Base-by-base conservation (phyloP, 2,329 filamentous ascomycete species). In the Fusarium zealandicum region DNA sequence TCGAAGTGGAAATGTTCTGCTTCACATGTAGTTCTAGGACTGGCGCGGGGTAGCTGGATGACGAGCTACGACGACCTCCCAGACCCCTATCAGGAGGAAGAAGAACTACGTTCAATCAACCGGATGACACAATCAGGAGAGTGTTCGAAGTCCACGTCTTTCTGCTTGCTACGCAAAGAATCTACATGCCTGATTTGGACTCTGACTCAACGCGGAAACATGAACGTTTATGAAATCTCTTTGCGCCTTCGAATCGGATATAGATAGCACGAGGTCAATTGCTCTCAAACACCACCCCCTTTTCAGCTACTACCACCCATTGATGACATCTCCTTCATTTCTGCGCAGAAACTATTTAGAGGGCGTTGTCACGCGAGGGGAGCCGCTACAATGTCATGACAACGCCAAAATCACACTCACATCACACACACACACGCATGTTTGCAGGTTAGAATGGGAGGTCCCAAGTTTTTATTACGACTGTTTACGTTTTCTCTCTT, bases 341-440 rank as follows among this genome's bases (percentile, higher is more conserved):
- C 61, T 63, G 52, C 52, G 35, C 60, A 57, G 60, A 57, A 43
- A 65, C 51, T 44, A 58, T 66, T 61, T 67, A 67, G 64, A 66
- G 58, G 54, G 60, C 64, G 64, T 64, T 64, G 52, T 33, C 50
- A 63, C 54, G 52, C 51, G 38, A 33, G 31, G 44, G 43, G 54
- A 40, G 39, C 52, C 47, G 28, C 41, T 36, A 39, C 9, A 51
- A 53, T 54, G 43, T 36, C 40, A 57, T 45, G 47, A 59, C 50
- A 59, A 35, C 38, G 42, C 45, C 28, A 22, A 18, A 17, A 31
- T 14, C 48, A 47, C 22, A 47, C 28, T 9, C 14, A 41, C 27
- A 30, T 13, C 5, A 20, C 27, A 38, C 11, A 33, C 38, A 37
- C 18, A 10, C 25, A 11, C 28, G 10, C 28, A 13, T 7, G 5